Conservation (phyloP, 2,329 filamentous ascomycete species). For the Clarireedia homoeocarpa region DNA sequence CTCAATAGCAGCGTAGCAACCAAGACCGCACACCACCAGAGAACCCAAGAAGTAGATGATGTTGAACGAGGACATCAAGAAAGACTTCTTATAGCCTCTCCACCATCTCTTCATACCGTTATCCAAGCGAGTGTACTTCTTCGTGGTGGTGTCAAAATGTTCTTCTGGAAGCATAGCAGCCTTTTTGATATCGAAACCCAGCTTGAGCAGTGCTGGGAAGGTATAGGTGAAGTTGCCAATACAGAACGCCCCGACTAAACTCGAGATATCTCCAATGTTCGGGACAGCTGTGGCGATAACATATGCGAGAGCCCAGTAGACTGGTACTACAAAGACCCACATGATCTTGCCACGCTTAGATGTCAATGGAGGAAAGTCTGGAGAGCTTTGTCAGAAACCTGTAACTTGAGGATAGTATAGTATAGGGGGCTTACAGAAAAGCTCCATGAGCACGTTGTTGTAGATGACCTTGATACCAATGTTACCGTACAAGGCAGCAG, state of each 20-base stretch:
- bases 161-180: too few species aligned
- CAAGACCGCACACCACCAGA: conserved; percentile 16
- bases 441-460: conserved; percentile 35
- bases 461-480: conserved; percentile 37
- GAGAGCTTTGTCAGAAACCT: too few species aligned
- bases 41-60: conserved; percentile 18
- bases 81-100: conserved; percentile 19
- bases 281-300: conserved; percentile 44
- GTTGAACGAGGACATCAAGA: conserved; percentile 19
- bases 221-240: conserved; percentile 41
- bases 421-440: conserved; percentile 39
- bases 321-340: too few species aligned
- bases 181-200: conserved; percentile 10
- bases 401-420: too few species aligned
- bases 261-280: conserved; percentile 31
- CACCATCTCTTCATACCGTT: too few species aligned
- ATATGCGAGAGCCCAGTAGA: conserved; percentile 36
- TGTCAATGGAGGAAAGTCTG: too few species aligned
- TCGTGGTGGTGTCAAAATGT: too few species aligned
- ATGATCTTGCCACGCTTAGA: too few species aligned
- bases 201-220: conserved; percentile 33
- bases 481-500: conserved; percentile 33
- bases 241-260: conserved; percentile 35
- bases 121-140: too few species aligned
- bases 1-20: conserved; percentile 15